These are phyloP conservation scores for Phytophthora crassamura DNA, from an alignment of 352 stramenopile species.

Conservation along the genomic window DNA sequence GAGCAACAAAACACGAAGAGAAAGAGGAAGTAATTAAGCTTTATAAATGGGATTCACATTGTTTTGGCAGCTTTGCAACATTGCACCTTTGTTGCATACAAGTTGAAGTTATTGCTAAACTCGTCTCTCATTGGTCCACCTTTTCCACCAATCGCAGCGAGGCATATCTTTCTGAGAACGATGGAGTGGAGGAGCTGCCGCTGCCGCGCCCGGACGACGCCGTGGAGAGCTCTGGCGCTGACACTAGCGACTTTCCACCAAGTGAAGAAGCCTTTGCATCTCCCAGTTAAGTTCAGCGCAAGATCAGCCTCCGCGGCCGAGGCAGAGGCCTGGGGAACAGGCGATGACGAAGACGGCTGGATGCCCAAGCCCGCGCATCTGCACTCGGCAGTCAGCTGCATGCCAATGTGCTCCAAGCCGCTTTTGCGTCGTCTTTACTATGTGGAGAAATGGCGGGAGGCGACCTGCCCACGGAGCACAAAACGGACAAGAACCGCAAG, in stretches of 20 bases:
- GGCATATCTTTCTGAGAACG: too few relatives aligned
- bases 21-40: too few relatives aligned
- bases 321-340: conserved; percentile 22
- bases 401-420: conserved; percentile 75
- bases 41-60: too few relatives aligned
- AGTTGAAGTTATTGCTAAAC: background rate
- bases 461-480: conserved; percentile 83
- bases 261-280: background rate
- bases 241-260: background rate
- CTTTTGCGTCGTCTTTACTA: conserved; percentile 80
- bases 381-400: conserved; percentile 83
- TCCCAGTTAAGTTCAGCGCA: conserved; percentile 8
- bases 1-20: too few relatives aligned
- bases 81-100: too few relatives aligned
- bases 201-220: conserved; percentile 4
- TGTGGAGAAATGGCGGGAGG: conserved; percentile 74
- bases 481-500: conserved; percentile 88
- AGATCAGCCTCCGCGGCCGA: conserved; percentile 8
- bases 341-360: conserved; percentile 76
- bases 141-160: too few relatives aligned
- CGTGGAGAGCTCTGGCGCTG: conserved; percentile 14
- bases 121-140: background rate
- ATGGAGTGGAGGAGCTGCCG: too few relatives aligned
- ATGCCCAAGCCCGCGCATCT: conserved; percentile 85
- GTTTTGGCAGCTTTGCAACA: too few relatives aligned